Percentiles rank a stretch among this genome's conserved stretches.
phyloP scores from a whole-genome alignment of 768 basidiomycete genomes.

The Lactarius indigo region DNA sequence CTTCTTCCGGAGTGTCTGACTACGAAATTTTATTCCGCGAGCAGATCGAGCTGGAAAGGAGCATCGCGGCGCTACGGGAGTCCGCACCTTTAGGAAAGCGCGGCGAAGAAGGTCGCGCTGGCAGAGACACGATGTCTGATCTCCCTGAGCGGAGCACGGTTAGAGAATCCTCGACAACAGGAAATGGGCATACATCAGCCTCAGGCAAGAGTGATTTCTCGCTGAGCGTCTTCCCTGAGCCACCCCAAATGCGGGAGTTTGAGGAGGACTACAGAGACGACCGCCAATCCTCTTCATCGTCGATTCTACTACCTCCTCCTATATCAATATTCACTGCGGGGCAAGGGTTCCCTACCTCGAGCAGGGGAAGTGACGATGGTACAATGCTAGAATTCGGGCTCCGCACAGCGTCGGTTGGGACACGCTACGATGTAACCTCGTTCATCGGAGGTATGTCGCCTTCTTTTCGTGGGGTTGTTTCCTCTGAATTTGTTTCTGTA shows the following conservation, averaged over 20 bases:
- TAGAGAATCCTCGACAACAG: slow-evolving; percentile 17
- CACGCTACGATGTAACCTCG: slow-evolving; percentile 69
- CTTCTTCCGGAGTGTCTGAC: slow-evolving; percentile 30
- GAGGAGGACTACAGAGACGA: background rate
- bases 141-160: background rate
- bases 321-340: slow-evolving; percentile 30
- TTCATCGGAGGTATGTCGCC: slow-evolving; percentile 52
- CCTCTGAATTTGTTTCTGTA: slow-evolving; percentile 20
- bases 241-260: slow-evolving; percentile 39
- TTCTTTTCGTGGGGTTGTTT: background rate
- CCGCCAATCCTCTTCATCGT: background rate
- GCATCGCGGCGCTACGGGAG: slow-evolving; percentile 54
- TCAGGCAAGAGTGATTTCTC: slow-evolving; percentile 52
- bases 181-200: slow-evolving; percentile 18
- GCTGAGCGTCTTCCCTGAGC: slow-evolving; percentile 65
- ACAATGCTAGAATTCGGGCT: background rate
- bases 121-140: background rate
- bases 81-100: slow-evolving; percentile 29
- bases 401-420: slow-evolving; percentile 44
- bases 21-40: slow-evolving; percentile 48
- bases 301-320: slow-evolving; percentile 26
- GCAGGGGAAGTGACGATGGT: slow-evolving; percentile 9
- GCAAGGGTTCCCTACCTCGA: slow-evolving; percentile 25
- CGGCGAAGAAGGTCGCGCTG: background rate
- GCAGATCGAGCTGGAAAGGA: slow-evolving; percentile 61